phyloP scores from a whole-genome alignment of 176 grass and related monocot species.

The Bromus sterilis region DNA sequence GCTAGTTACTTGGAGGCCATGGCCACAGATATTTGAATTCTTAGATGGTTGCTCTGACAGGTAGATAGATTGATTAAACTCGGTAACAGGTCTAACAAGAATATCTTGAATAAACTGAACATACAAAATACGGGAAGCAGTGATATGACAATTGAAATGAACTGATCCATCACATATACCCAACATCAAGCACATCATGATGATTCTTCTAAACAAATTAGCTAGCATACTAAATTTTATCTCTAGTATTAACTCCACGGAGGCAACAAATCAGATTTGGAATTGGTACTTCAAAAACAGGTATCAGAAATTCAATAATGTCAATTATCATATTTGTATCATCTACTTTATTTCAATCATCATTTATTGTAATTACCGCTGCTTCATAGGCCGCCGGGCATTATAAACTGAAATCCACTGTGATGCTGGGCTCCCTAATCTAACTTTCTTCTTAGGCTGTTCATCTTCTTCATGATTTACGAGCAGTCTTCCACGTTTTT shows the following conservation, averaged over 20 bases:
- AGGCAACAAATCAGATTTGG: not conserved
- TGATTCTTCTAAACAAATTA: not conserved
- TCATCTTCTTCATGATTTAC: slow-evolving; percentile 86
- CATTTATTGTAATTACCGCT: slow-evolving; percentile 54
- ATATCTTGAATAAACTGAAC: not conserved
- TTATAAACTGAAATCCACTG: slow-evolving; percentile 99
- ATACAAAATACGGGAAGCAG: not conserved
- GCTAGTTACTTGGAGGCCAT: not conserved
- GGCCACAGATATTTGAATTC: not conserved
- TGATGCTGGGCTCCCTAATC: slow-evolving; percentile 67
- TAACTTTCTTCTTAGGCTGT: slow-evolving; percentile 89
- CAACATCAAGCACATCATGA: not conserved
- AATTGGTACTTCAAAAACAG: not conserved
- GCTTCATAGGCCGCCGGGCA: slow-evolving; percentile 83
- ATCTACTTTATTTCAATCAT: slow-evolving; percentile 7
- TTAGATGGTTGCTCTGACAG: not conserved
- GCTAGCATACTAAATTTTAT: not conserved
- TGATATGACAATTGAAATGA: not conserved
- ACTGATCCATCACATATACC: not conserved
- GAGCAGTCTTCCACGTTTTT: slow-evolving; percentile 76
- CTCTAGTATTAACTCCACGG: not conserved
- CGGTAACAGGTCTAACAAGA: not conserved
- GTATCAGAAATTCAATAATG: not conserved
- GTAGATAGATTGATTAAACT: not conserved
- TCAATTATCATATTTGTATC: not conserved